A percentile compares a stretch with the other conserved stretches of the same genome.
Evolutionary conservation across 2,329 filamentous ascomycete species (phyloP).

Genomic region (Sordariomycetes sp.): DNA sequence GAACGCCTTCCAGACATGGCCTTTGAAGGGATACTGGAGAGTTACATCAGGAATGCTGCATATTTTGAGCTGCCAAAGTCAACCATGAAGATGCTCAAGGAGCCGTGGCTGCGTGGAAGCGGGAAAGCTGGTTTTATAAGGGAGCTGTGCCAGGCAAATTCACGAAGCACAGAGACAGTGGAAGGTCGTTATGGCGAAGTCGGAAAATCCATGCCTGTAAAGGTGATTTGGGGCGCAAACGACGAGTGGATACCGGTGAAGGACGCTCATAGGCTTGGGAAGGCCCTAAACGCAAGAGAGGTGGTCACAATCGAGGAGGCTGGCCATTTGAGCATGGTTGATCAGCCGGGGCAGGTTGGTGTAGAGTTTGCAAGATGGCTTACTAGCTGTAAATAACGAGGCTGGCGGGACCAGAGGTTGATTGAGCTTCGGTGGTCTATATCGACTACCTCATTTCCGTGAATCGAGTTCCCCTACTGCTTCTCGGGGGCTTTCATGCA

Average conservation of each 20-base stretch:
- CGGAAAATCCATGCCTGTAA: constrained; percentile 23
- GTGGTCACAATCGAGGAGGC: constrained; percentile 23
- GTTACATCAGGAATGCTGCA: constrained; percentile 28
- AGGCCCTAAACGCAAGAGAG: constrained; percentile 19
- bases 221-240: constrained; percentile 32
- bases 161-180: constrained; percentile 16
- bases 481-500: too few species aligned
- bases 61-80: constrained; percentile 16
- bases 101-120: constrained; percentile 20
- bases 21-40: constrained; percentile 26
- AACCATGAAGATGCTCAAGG: constrained; percentile 23
- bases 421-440: too few species aligned
- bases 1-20: constrained; percentile 19
- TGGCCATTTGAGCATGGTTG: constrained; percentile 33
- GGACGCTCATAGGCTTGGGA: constrained; percentile 16
- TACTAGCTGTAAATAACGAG: too few species aligned
- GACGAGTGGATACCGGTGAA: constrained; percentile 33
- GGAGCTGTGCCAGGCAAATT: constrained; percentile 23
- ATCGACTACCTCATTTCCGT: too few species aligned
- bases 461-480: too few species aligned
- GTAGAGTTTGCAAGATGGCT: constrained; percentile 27
- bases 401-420: too few species aligned
- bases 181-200: constrained; percentile 25
- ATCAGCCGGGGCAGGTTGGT: constrained; percentile 27
- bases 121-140: constrained; percentile 26